These are phyloP conservation scores for Andrographis paniculata DNA, from an alignment of 305 asterid genomes.

Conservation along the genomic window DNA sequence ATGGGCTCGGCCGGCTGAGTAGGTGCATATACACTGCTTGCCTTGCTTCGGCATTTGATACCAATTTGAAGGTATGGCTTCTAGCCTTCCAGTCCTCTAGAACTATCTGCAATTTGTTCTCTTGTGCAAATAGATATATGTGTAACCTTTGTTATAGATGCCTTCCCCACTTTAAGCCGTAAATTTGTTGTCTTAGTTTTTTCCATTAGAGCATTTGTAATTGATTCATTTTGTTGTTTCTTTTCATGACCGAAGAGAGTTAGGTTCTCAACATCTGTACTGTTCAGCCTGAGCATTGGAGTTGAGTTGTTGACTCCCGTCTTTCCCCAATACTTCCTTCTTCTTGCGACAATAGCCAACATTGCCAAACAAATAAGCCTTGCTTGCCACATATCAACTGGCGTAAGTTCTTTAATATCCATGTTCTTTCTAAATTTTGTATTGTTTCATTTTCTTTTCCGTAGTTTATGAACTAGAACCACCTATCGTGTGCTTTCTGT, in stretches of 20 bases:
- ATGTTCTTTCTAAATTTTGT: constrained; percentile 5
- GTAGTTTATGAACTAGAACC: neutral
- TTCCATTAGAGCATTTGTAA: neutral
- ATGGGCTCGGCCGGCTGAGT: constrained; percentile 89
- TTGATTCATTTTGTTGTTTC: constrained; percentile 11
- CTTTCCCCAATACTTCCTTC: constrained; percentile 73
- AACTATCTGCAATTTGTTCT: too few species aligned
- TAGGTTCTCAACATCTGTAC: constrained; percentile 77
- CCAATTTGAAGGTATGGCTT: constrained; percentile 73
- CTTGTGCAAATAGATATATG: too few species aligned
- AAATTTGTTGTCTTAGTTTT: too few species aligned
- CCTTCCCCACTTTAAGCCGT: too few species aligned
- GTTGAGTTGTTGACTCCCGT: constrained; percentile 85
- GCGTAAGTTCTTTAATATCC: constrained; percentile 49
- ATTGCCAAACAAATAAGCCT: constrained; percentile 93
- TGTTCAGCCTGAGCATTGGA: constrained; percentile 92
- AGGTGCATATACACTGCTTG: constrained; percentile 91
- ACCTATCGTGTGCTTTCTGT: neutral
- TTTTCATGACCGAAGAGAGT: constrained; percentile 63
- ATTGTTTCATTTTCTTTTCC: constrained; percentile 3
- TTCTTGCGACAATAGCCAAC: constrained; percentile 93
- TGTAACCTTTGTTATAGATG: too few species aligned
- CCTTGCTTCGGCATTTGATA: constrained; percentile 91
- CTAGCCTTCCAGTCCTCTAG: constrained; percentile 9
- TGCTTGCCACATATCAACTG: constrained; percentile 82